phyloP scores from a whole-genome alignment of 306 rosid genomes.

The Purshia tridentata region DNA sequence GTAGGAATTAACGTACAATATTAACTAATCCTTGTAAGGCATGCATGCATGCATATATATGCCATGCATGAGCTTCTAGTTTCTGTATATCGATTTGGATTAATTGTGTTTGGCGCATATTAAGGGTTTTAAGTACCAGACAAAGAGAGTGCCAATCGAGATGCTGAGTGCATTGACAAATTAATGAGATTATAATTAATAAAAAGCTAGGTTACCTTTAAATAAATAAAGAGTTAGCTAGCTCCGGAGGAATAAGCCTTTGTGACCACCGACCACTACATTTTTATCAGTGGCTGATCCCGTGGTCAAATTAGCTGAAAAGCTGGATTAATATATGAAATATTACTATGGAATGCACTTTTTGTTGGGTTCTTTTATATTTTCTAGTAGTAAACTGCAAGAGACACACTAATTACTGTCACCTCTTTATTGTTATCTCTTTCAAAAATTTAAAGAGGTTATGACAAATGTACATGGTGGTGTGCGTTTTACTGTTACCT shows the following conservation, averaged over 20 bases:
- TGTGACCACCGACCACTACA: slow-evolving; percentile 1
- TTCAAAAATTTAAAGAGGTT: neutral
- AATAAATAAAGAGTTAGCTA: neutral
- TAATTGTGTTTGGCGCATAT: too few species aligned
- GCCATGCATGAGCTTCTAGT: too few species aligned
- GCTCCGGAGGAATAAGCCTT: neutral
- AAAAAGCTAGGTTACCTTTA: neutral
- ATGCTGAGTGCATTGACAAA: neutral
- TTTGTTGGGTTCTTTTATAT: neutral
- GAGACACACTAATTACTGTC: neutral
- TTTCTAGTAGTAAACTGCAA: neutral
- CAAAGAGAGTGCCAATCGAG: too few species aligned
- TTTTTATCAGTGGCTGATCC: neutral
- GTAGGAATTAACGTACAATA: too few species aligned
- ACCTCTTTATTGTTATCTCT: neutral
- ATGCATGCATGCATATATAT: too few species aligned
- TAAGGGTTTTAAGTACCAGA: too few species aligned
- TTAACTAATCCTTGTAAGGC: too few species aligned
- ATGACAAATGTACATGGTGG: too few species aligned
- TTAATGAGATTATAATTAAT: neutral
- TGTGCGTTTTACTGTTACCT: too few species aligned
- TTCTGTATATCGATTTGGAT: too few species aligned
- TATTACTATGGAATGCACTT: neutral
- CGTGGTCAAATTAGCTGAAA: neutral
- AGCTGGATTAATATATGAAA: neutral